These are phyloP conservation scores for Kazachstania martiniae DNA, from an alignment of 805 yeast species.

Conservation along the genomic window DNA sequence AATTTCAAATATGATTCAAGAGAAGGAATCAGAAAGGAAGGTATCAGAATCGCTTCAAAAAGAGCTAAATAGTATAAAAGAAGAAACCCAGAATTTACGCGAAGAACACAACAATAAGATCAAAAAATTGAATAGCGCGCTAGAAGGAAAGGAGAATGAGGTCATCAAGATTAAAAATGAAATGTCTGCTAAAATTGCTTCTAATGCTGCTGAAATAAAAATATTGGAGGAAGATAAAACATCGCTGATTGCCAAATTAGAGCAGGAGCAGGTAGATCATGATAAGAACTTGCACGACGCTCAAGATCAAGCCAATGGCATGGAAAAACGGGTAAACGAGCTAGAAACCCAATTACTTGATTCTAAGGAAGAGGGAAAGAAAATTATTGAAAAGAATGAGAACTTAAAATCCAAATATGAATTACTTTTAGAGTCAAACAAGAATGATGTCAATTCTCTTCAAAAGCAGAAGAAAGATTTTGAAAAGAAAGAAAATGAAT, in stretches of 20 bases:
- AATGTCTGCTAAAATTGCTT: neutral
- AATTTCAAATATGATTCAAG: neutral
- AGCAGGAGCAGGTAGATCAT: no score
- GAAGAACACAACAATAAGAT: conserved; percentile 5
- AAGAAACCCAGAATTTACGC: conserved; percentile 3
- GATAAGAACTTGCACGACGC: no score
- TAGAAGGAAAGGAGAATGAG: neutral
- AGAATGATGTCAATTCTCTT: no score
- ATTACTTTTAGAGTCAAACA: no score
- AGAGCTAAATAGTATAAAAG: conserved; percentile 2
- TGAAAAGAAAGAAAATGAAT: neutral
- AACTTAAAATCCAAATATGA: no score
- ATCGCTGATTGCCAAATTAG: no score
- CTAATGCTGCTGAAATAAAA: neutral
- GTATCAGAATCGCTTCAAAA: neutral
- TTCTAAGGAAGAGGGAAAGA: no score
- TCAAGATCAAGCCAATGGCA: no score
- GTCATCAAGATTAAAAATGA: neutral
- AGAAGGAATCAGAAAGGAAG: neutral
- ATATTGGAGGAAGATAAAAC: neutral
- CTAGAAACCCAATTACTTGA: no score
- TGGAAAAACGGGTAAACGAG: no score
- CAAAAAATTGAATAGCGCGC: neutral
- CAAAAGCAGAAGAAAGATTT: neutral
- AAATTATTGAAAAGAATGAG: no score